Percentiles rank a stretch among this genome's conserved stretches.
Conservation (phyloP, 2,329 filamentous ascomycete species). For the Clarireedia paspali region DNA sequence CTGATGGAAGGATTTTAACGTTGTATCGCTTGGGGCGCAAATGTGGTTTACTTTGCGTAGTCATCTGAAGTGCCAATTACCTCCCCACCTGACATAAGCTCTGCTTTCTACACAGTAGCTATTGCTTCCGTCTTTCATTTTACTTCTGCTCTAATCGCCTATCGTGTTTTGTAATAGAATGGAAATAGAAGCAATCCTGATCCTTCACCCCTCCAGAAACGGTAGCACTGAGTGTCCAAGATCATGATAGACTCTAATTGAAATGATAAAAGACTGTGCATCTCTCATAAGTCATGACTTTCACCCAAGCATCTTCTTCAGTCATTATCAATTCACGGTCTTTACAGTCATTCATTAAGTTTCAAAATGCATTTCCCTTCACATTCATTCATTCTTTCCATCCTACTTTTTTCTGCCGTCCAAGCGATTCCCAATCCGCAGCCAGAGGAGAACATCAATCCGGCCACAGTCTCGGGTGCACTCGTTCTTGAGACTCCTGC, state of each 20-base stretch:
- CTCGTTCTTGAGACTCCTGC: background rate
- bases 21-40: no score
- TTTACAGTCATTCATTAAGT: background rate
- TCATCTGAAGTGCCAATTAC: no score
- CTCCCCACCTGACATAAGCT: background rate
- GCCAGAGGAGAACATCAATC: background rate
- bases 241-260: background rate
- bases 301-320: background rate
- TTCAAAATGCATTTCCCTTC: conserved; percentile 1
- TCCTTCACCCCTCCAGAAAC: background rate
- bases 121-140: background rate
- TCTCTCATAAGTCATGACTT: background rate
- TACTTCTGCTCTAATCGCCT: background rate
- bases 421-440: background rate
- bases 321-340: background rate
- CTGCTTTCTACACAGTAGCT: background rate
- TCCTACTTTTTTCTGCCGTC: conserved; percentile 1
- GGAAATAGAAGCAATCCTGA: conserved; percentile 1
- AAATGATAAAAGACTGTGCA: background rate
- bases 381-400: background rate
- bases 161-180: background rate
- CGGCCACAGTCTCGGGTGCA: background rate
- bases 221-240: background rate
- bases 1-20: background rate
- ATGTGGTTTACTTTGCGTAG: no score